Evolutionary conservation across 306 rosid genomes (phyloP).

Genomic region (Sicyos edulis): DNA sequence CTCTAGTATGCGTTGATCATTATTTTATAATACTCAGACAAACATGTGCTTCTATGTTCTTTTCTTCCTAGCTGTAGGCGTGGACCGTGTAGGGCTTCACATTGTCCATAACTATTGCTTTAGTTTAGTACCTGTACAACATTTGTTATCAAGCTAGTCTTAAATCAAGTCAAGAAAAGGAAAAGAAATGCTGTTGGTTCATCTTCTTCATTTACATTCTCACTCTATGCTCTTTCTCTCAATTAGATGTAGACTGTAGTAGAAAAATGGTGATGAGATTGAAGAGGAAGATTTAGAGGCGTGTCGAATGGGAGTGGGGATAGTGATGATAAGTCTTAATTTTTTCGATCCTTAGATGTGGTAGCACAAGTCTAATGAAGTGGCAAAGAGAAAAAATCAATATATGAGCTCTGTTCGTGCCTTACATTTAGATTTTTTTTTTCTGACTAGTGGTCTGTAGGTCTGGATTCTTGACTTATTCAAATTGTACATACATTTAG

Average conservation of each 20-base stretch:
- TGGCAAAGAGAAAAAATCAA: neutral
- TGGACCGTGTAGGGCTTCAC: neutral
- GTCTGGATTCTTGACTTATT: neutral
- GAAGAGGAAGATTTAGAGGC: constrained; percentile 1
- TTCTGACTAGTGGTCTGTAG: neutral
- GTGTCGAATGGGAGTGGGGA: neutral
- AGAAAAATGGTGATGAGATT: neutral
- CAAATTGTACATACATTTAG: neutral
- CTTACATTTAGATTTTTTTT: neutral
- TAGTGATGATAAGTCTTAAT: neutral
- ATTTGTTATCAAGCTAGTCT: neutral
- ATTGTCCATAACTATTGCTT: neutral
- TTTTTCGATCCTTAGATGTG: neutral
- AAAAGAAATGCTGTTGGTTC: neutral
- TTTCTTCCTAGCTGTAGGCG: neutral
- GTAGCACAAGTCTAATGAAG: neutral
- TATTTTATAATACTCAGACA: neutral
- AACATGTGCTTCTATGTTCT: neutral
- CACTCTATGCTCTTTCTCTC: neutral
- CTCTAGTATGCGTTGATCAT: neutral
- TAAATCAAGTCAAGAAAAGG: neutral
- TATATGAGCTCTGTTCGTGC: neutral
- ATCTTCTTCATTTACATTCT: constrained; percentile 2
- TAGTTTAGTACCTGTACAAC: neutral
- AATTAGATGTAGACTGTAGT: neutral